Conservation (phyloP, 768 basidiomycete species). For the Suillus lakei region DNA sequence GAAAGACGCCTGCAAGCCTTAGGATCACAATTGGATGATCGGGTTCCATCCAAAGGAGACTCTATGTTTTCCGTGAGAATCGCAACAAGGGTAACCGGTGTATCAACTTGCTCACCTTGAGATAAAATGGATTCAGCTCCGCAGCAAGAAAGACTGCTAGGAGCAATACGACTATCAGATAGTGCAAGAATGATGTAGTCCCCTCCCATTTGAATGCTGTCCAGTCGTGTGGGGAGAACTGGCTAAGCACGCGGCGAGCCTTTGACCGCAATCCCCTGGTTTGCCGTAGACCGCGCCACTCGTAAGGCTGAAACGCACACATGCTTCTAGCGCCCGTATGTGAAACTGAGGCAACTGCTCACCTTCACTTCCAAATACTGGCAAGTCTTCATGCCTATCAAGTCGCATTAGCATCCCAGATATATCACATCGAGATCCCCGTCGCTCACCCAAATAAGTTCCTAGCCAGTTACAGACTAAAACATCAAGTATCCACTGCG, state of each 20-base stretch:
- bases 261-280: conserved; percentile 79
- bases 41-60: conserved; percentile 86
- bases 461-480: conserved; percentile 89
- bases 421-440: conserved; percentile 12
- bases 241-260: conserved; percentile 77
- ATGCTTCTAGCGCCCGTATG: background rate
- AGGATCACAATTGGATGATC: conserved; percentile 85
- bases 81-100: conserved; percentile 11
- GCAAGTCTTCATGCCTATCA: conserved; percentile 82
- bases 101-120: conserved; percentile 59
- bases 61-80: conserved; percentile 40
- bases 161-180: conserved; percentile 73
- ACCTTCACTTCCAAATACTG: conserved; percentile 90
- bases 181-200: conserved; percentile 77
- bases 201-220: conserved; percentile 88
- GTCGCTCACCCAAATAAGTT: conserved; percentile 69
- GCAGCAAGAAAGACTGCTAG: conserved; percentile 82
- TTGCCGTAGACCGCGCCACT: conserved; percentile 84
- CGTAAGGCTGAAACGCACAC: conserved; percentile 62
- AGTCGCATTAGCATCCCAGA: conserved; percentile 21
- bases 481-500: conserved; percentile 86
- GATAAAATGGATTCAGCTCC: conserved; percentile 87
- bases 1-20: conserved; percentile 73
- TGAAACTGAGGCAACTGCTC: conserved; percentile 19
- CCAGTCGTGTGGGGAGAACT: conserved; percentile 88